These are phyloP conservation scores for Papiliotrema nemorosa DNA, from an alignment of 1,284 basidiomycete species.

Conservation along the genomic window DNA sequence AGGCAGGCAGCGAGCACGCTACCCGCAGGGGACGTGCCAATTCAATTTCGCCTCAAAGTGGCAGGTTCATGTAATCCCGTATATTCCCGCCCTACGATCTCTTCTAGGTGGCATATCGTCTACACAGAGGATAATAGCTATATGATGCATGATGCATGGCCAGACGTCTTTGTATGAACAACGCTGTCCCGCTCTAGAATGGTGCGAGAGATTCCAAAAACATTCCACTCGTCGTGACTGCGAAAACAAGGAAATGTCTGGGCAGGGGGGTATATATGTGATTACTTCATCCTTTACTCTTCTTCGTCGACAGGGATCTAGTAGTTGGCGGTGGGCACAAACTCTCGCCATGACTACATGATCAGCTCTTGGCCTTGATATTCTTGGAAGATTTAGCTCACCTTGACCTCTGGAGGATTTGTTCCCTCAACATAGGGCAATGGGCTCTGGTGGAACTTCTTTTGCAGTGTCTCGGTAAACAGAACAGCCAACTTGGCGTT, in stretches of 20 bases:
- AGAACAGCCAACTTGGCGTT: slow-evolving; percentile 84
- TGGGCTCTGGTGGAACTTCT: slow-evolving; percentile 81
- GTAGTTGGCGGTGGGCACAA: slow-evolving; percentile 53
- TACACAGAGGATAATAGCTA: no score
- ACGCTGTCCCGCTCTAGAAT: neutral
- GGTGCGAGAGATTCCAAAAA: neutral
- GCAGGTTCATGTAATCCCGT: no score
- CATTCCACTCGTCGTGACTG: neutral
- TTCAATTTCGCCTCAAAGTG: no score
- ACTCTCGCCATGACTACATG: slow-evolving; percentile 72
- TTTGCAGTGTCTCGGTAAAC: slow-evolving; percentile 84
- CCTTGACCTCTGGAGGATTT: slow-evolving; percentile 85
- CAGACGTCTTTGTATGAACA: neutral
- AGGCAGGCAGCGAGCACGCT: no score
- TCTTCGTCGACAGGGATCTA: neutral
- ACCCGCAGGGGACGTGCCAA: no score
- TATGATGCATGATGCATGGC: no score
- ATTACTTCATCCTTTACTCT: neutral
- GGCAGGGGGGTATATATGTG: neutral
- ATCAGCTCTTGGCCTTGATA: no score
- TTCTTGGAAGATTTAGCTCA: slow-evolving; percentile 7
- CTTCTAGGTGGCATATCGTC: no score
- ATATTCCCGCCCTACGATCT: no score
- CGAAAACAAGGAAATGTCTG: neutral
- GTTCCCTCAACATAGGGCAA: slow-evolving; percentile 79